Percentiles rank a stretch among this genome's conserved stretches.
Conservation (phyloP, 108 stramenopile genomes). For the Conticribra weissflogii region DNA sequence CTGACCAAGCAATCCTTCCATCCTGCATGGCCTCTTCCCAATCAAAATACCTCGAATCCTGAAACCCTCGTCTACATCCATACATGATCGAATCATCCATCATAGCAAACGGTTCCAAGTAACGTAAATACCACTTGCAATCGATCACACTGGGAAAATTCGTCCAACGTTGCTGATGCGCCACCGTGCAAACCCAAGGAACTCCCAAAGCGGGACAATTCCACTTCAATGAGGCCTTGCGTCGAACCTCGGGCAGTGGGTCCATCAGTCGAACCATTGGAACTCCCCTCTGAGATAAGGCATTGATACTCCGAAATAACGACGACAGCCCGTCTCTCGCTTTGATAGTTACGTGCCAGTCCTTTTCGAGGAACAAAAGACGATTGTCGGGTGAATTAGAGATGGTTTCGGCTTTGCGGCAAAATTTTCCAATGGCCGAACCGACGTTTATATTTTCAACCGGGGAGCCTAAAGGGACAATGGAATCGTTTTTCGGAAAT, state of each 20-base stretch:
- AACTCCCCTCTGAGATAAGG: conserved; percentile 6
- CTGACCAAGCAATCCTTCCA: conserved; percentile 13
- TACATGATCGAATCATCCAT: conserved; percentile 17
- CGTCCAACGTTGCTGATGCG: conserved; percentile 13
- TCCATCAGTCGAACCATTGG: neutral
- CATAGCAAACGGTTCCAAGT: conserved; percentile 12
- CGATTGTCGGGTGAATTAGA: conserved; percentile 1
- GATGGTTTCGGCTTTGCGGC: conserved; percentile 4
- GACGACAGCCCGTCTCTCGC: neutral
- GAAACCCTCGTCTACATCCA: neutral
- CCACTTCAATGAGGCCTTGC: neutral
- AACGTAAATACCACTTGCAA: conserved; percentile 16
- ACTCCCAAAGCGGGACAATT: conserved; percentile 6
- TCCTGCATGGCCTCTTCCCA: conserved; percentile 15
- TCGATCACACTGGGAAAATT: conserved; percentile 1
- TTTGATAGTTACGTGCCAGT: neutral
- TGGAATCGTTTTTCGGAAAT: neutral
- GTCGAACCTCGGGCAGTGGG: too few relatives aligned
- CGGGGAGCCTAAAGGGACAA: neutral
- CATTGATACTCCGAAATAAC: conserved; percentile 3
- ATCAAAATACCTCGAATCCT: conserved; percentile 5
- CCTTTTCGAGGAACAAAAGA: conserved; percentile 14
- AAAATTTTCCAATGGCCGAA: conserved; percentile 6
- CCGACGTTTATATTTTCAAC: conserved; percentile 16
- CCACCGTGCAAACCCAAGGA: neutral